Evolutionary conservation across 208 protist species (phyloP), one percentile per base, ranked within the genome.

Genomic region (Lotmaria passim): DNA sequence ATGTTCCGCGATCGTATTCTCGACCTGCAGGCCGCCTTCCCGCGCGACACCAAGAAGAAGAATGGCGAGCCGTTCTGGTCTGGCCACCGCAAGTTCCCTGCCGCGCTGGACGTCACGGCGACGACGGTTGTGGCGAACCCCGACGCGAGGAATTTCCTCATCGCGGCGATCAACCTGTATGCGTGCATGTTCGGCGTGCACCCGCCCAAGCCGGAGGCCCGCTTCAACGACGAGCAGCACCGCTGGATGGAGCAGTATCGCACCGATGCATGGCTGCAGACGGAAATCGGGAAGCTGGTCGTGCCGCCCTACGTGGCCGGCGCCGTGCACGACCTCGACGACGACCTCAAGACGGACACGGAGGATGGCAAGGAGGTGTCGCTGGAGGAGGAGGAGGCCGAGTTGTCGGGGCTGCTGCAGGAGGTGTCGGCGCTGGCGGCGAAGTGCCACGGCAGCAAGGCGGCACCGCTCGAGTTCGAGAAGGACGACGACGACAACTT

Each of bases 21-120:
- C 53, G 96, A 99, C 78, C 88, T 99, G 21, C 94, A 99, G 58
- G 87, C 85, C 41, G 95, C 96, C 61, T 99, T 99, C 82, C 99
- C 99, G 12, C 57, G 79, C 21, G 98, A 99, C 83, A 82, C 94
- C 65, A 83, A 96, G 23, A 99, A 94, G 33, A 95, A 93, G 52
- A 91, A 94, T 67, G 95, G 94, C 31, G 93, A 95, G 41, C 74
- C 80, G 15, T 98, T 98, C 77, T 98, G 96, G 94, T 93, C 86
- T 15, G 96, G 94, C 41, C 81, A 96, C 47, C 93, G 91, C 55
- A 94, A 90, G 65, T 91, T 85, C 71, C 96, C 96, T 17, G 60
- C 39, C n/a, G 73, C 90, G 21, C 67, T 97, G 12, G 67, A 89
- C 23, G 73, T 89, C 28, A 30, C 72, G 44, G 38, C 71, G 12